Conservation (phyloP, 1,284 basidiomycete genomes). For the Afroboletus lepidellus region DNA sequence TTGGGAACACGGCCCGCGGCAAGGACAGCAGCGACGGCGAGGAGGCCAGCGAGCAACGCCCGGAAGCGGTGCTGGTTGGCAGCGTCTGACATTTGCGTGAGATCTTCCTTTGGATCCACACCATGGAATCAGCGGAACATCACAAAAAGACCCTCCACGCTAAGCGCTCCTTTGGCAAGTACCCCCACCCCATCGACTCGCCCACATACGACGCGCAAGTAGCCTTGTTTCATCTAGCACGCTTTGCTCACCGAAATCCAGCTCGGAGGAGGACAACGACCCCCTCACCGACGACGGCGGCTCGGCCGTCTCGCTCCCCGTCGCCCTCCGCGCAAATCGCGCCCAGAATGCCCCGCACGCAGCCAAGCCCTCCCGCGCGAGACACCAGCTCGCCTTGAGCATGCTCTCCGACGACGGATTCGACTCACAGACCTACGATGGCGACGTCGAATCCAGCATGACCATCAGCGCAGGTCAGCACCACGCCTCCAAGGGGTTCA, state of each 20-base stretch:
- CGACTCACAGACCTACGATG: constrained; percentile 86
- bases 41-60: constrained; percentile 1
- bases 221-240: background rate
- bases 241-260: constrained; percentile 20
- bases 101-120: background rate
- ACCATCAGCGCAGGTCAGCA: constrained; percentile 49
- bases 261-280: constrained; percentile 81
- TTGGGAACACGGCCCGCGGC: background rate
- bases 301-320: constrained; percentile 48
- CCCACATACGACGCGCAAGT: constrained; percentile 73
- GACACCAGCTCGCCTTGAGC: constrained; percentile 55
- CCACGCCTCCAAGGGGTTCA: constrained; percentile 32
- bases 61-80: background rate
- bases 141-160: constrained; percentile 52
- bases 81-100: background rate
- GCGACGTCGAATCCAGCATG: constrained; percentile 81
- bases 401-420: constrained; percentile 69
- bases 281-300: constrained; percentile 72
- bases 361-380: constrained; percentile 33
- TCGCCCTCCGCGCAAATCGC: constrained; percentile 31
- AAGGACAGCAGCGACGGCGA: constrained; percentile 23
- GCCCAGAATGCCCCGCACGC: constrained; percentile 29
- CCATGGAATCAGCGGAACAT: constrained; percentile 25
- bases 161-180: constrained; percentile 67
- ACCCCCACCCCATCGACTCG: constrained; percentile 55